These are phyloP conservation scores for Dorcoceras hygrometricum DNA, from an alignment of 257 asterid species.

Conservation along the genomic window DNA sequence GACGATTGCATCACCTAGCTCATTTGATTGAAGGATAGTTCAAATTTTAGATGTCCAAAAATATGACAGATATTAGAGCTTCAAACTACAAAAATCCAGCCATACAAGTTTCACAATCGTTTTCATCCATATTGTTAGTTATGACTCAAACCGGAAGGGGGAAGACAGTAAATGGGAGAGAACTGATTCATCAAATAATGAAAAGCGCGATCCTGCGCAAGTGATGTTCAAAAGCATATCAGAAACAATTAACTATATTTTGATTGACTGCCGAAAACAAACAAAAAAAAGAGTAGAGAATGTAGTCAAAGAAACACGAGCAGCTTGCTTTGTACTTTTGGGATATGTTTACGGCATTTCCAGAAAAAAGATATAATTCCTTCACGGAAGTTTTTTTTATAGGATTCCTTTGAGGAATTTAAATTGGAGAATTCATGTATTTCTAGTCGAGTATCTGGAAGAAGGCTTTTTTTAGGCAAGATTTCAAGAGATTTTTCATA, in stretches of 20 bases:
- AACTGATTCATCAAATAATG: conserved; percentile 18
- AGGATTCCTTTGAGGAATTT: no score
- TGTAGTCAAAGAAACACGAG: neutral
- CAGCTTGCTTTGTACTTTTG: neutral
- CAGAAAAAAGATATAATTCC: no score
- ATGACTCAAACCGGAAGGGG: conserved; percentile 12
- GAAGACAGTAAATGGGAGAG: conserved; percentile 7
- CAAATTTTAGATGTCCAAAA: conserved; percentile 10
- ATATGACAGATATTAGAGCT: conserved; percentile 6
- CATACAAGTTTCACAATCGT: neutral
- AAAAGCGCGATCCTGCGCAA: conserved; percentile 7
- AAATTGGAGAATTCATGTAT: no score
- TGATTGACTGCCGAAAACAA: conserved; percentile 1
- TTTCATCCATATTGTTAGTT: conserved; percentile 5
- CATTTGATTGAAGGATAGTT: conserved; percentile 14
- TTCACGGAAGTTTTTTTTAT: no score
- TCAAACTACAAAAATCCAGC: conserved; percentile 8
- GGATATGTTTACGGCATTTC: no score
- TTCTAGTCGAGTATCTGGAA: no score
- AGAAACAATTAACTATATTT: conserved; percentile 6
- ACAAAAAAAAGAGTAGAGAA: conserved; percentile 3
- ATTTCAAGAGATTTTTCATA: no score
- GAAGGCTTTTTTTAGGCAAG: no score
- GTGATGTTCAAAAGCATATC: conserved; percentile 2
- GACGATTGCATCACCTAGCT: conserved; percentile 24